phyloP scores from a whole-genome alignment of 257 asterid species.

The Eucommia ulmoides region DNA sequence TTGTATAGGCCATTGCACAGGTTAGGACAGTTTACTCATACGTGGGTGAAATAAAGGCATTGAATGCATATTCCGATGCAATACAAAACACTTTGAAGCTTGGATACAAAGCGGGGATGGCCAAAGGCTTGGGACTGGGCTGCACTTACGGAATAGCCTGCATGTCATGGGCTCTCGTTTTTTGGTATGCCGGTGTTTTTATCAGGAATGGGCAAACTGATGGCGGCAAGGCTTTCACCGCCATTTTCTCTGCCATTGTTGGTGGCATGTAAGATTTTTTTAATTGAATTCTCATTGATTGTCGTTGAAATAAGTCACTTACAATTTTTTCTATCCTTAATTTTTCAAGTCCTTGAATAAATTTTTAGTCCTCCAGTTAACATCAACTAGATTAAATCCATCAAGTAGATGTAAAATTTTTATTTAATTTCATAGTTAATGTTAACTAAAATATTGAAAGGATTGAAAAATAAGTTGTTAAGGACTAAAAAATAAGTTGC shows the following conservation, averaged over 20 bases:
- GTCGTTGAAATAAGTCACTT: too few species aligned
- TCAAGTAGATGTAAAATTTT: too few species aligned
- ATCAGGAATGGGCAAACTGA: conserved; percentile 79
- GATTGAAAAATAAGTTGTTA: too few species aligned
- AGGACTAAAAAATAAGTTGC: too few species aligned
- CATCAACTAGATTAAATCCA: too few species aligned
- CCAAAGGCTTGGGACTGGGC: conserved; percentile 94
- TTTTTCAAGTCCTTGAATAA: not conserved
- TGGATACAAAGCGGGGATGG: conserved; percentile 99
- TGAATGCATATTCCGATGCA: conserved; percentile 70
- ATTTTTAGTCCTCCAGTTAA: too few species aligned
- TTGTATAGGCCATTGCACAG: conserved; percentile 80
- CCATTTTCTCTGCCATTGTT: conserved; percentile 88
- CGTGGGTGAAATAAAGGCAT: conserved; percentile 80
- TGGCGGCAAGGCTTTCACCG: conserved; percentile 96
- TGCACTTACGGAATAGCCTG: conserved; percentile 96
- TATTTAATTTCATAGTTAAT: too few species aligned
- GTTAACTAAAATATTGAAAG: too few species aligned
- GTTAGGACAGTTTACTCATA: conserved; percentile 93
- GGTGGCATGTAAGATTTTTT: conserved; percentile 89
- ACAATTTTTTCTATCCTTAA: not conserved
- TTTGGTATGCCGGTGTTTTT: conserved; percentile 99
- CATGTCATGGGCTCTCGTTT: conserved; percentile 98
- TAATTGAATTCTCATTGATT: not conserved
- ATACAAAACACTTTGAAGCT: conserved; percentile 78